Percentiles rank a stretch among this genome's conserved stretches.
phyloP scores from a whole-genome alignment of 1,284 basidiomycete species.

The Microbotryomycetes sp. region DNA sequence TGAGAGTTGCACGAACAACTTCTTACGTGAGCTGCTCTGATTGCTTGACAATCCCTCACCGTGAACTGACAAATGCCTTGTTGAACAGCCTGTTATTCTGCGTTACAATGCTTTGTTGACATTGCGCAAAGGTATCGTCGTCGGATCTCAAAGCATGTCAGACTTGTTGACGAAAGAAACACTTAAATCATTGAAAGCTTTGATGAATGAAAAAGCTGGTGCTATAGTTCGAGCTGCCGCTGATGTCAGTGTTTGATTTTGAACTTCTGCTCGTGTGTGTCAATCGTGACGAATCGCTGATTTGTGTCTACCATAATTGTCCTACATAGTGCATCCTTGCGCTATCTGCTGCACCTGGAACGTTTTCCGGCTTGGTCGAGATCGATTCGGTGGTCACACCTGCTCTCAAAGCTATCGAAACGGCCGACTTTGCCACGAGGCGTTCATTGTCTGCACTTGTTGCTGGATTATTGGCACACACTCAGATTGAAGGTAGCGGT shows the following conservation, averaged over 20 bases:
- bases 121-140: conserved; percentile 65
- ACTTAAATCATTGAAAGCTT: conserved; percentile 69
- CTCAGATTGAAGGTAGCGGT: conserved; percentile 63
- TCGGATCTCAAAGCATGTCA: conserved; percentile 73
- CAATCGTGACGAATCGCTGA: neutral
- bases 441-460: conserved; percentile 69
- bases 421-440: conserved; percentile 76
- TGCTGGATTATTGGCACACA: conserved; percentile 75
- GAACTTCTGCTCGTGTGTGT: conserved; percentile 34
- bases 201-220: conserved; percentile 74
- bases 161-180: conserved; percentile 76
- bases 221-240: conserved; percentile 79
- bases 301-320: neutral
- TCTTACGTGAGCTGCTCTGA: conserved; percentile 55
- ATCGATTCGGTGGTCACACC: conserved; percentile 65
- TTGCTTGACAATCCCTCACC: neutral
- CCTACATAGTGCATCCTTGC: conserved; percentile 39
- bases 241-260: conserved; percentile 51
- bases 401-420: conserved; percentile 70
- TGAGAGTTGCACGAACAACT: conserved; percentile 60
- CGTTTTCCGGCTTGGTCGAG: conserved; percentile 52
- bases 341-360: conserved; percentile 38
- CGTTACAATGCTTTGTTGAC: conserved; percentile 73
- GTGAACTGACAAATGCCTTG: neutral
- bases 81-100: conserved; percentile 61